These are phyloP conservation scores for Hirschfeldia incana DNA, from an alignment of 345 rosid genomes.

Conservation along the genomic window DNA sequence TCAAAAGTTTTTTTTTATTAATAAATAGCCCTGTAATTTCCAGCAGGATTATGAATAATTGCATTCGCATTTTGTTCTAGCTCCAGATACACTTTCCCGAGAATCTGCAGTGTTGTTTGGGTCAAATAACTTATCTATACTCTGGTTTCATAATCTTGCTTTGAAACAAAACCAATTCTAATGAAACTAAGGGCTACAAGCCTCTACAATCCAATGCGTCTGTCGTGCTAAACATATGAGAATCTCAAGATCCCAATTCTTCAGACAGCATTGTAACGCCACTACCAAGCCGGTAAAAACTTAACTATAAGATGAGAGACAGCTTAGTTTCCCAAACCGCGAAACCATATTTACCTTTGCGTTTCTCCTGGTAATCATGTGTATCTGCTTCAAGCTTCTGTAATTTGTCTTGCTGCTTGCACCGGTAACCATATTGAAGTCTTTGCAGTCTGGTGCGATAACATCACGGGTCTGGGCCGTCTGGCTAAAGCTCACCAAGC, in stretches of 20 bases:
- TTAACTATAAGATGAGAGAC: neutral
- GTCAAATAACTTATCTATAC: neutral
- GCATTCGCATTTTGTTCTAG: neutral
- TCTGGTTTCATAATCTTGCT: too few species aligned
- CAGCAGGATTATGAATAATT: conserved; percentile 29
- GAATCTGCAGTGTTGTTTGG: neutral
- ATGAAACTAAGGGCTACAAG: too few species aligned
- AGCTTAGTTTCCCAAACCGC: neutral
- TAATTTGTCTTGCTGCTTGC: neutral
- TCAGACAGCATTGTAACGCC: neutral
- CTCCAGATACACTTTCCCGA: neutral
- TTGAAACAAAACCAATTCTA: neutral
- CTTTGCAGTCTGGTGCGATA: neutral
- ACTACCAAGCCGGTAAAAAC: neutral
- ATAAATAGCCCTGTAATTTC: conserved; percentile 28
- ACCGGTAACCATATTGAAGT: neutral
- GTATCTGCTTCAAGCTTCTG: neutral
- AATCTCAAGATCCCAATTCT: neutral
- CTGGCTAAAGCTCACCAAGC: neutral
- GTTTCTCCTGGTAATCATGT: neutral
- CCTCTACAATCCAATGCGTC: too few species aligned
- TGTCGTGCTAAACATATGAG: too few species aligned
- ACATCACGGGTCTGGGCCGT: neutral
- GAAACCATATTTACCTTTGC: too few species aligned
- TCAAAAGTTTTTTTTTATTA: conserved; percentile 16